Base-by-base conservation (phyloP, 805 yeast genomes). In the Priceomyces castillae region DNA sequence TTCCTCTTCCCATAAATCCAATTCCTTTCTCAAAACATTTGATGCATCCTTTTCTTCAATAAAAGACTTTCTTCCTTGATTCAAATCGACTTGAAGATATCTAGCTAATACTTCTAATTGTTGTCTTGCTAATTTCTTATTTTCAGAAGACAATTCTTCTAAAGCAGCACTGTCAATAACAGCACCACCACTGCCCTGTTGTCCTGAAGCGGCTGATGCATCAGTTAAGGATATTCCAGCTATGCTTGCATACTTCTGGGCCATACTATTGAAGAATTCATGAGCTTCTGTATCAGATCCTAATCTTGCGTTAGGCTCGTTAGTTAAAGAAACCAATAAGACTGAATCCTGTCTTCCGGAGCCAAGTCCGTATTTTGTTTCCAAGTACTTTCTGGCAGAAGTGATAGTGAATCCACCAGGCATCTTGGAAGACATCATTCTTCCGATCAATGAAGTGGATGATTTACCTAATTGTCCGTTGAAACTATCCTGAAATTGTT, bases 331-430 rank as follows among this genome's bases (percentile, higher is more conserved):
- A 42, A 81, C 59, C 56, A 94, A 76, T 60, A 94, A 75, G 30
- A 84, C 90, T 38, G 95, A 78, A 65, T 94, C 98, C 74, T 92
- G 98, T 76, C 98, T 84, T 57, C 97, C 97, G 37, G 86, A 49
- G 52, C 86, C 95, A 57, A 94, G 78, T 54, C 99, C 99, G 87
- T 87, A 94, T 67, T 92, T 82, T 36, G 90, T 63, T 72, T 86
- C 90, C 65, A 94, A 80, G 71, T 94, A 87, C 67, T 90, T 89
- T 76, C 97, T 85, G 41, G 96, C 95, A 51, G 79, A 74, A 49
- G 97, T 84, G 56, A 92, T 84, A 38, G 95, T 86, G 71, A 92
- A 94, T 16, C 99, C 99, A 78, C 99, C 99, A 42, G 99, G 98
- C 98, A 94, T 94, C 75, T 94, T 94, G 22, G 97, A 85, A 9